A percentile compares a stretch with the other conserved stretches of the same genome.
phyloP scores from a whole-genome alignment of 208 protist genomes.

The Leishmania tarentolae region DNA sequence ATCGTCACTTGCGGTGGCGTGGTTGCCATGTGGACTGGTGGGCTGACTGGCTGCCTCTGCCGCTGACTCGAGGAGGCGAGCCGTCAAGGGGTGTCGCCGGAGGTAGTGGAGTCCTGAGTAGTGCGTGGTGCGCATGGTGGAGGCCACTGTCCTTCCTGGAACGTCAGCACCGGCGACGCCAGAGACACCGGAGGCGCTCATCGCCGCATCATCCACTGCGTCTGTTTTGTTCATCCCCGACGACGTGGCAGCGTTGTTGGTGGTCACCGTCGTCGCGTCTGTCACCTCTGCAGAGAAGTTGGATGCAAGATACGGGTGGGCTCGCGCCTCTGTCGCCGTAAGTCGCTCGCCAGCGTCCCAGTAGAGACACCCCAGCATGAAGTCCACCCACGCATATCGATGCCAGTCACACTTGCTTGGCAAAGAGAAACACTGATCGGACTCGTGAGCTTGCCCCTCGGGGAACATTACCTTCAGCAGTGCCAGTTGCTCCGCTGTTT shows the following conservation, averaged over 20 bases:
- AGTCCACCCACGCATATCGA: conserved; percentile 36
- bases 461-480: conserved; percentile 25
- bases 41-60: background rate
- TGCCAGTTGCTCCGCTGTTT: conserved; percentile 28
- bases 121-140: background rate
- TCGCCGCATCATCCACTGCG: background rate
- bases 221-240: background rate
- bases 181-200: background rate
- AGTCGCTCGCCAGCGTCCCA: conserved; percentile 68
- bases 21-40: background rate
- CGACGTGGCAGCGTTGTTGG: background rate
- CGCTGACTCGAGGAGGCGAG: conserved; percentile 12
- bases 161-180: background rate
- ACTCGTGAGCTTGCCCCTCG: background rate
- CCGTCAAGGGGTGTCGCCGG: conserved; percentile 40
- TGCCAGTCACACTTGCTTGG: background rate
- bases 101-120: conserved; percentile 48
- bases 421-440: conserved; percentile 20
- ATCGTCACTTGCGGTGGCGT: background rate
- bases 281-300: conserved; percentile 5
- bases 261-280: background rate
- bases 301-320: conserved; percentile 51
- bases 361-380: conserved; percentile 58
- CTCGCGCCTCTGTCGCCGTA: conserved; percentile 48
- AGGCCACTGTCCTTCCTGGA: background rate